Conservation (phyloP, 495 filamentous ascomycete genomes). For the Aspergillus panamensis region DNA sequence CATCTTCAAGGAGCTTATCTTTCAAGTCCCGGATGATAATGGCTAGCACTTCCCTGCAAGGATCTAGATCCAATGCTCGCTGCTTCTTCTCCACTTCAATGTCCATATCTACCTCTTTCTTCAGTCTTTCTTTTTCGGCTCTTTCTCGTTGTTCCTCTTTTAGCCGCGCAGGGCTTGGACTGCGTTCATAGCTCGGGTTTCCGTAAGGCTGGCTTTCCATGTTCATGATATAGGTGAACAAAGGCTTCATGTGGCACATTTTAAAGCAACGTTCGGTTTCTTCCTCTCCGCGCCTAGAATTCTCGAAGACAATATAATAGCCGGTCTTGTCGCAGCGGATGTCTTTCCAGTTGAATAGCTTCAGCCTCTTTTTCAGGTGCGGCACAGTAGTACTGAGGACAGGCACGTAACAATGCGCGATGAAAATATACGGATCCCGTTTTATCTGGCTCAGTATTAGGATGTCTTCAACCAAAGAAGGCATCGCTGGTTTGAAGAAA, state of each 20-base stretch:
- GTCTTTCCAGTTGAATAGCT: constrained; percentile 68
- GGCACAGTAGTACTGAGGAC: constrained; percentile 77
- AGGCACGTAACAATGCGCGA: constrained; percentile 79
- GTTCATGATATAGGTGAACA: constrained; percentile 91
- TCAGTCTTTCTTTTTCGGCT: constrained; percentile 52
- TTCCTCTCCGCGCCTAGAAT: constrained; percentile 67
- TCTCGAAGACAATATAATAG: constrained; percentile 87
- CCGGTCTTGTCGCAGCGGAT: constrained; percentile 79
- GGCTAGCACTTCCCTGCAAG: constrained; percentile 74
- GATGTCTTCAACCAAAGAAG: constrained; percentile 55
- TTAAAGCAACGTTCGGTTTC: constrained; percentile 75
- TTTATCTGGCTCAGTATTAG: constrained; percentile 64
- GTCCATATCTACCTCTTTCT: constrained; percentile 69
- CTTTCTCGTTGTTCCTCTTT: constrained; percentile 53
- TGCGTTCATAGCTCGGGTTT: constrained; percentile 62
- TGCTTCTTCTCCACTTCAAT: constrained; percentile 83
- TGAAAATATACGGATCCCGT: constrained; percentile 87
- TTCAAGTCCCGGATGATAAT: constrained; percentile 75
- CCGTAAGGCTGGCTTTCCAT: constrained; percentile 78
- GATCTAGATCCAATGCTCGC: constrained; percentile 78
- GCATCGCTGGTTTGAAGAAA: constrained; percentile 41
- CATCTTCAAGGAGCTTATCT: constrained; percentile 78
- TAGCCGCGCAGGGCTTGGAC: constrained; percentile 54
- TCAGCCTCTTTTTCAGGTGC: constrained; percentile 83
- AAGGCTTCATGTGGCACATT: constrained; percentile 64